These are phyloP conservation scores for Pseudogymnoascus sp. DNA, from an alignment of 2,329 filamentous ascomycete genomes.

Conservation along the genomic window DNA sequence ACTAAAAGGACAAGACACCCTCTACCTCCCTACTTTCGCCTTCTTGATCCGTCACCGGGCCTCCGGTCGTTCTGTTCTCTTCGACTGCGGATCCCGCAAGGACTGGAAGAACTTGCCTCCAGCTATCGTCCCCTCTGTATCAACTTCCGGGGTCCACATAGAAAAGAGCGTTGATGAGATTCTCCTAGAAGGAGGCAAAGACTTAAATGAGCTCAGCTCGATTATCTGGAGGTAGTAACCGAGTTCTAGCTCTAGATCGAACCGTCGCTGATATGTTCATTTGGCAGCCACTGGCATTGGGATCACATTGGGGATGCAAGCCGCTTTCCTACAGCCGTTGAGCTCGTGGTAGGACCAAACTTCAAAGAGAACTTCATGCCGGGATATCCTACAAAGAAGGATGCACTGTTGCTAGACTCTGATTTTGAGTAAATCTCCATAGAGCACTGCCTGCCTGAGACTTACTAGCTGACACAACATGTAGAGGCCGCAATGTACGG, in stretches of 20 bases:
- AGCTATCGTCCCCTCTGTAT: constrained; percentile 16
- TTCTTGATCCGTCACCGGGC: neutral
- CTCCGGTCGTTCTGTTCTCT: constrained; percentile 21
- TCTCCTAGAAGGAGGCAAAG: constrained; percentile 29
- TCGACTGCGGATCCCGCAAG: constrained; percentile 27
- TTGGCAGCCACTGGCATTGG: constrained; percentile 28
- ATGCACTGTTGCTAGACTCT: constrained; percentile 30
- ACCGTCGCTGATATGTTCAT: neutral
- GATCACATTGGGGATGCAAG: constrained; percentile 36
- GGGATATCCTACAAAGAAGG: constrained; percentile 33
- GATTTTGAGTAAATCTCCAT: constrained; percentile 26
- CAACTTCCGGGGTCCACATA: constrained; percentile 21
- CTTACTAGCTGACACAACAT: constrained; percentile 29
- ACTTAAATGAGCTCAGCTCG: constrained; percentile 29
- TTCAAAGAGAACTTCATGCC: constrained; percentile 34
- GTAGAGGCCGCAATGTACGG: constrained; percentile 20
- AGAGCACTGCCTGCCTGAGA: neutral
- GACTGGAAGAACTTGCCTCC: constrained; percentile 28
- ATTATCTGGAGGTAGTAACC: constrained; percentile 25
- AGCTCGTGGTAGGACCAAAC: constrained; percentile 38
- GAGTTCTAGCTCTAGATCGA: neutral
- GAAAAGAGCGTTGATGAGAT: constrained; percentile 28
- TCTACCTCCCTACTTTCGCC: neutral
- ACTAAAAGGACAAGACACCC: neutral
- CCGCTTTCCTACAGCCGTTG: constrained; percentile 33